phyloP scores from a whole-genome alignment of 805 yeast species.

The Sugiyamaella qingdaonensis region DNA sequence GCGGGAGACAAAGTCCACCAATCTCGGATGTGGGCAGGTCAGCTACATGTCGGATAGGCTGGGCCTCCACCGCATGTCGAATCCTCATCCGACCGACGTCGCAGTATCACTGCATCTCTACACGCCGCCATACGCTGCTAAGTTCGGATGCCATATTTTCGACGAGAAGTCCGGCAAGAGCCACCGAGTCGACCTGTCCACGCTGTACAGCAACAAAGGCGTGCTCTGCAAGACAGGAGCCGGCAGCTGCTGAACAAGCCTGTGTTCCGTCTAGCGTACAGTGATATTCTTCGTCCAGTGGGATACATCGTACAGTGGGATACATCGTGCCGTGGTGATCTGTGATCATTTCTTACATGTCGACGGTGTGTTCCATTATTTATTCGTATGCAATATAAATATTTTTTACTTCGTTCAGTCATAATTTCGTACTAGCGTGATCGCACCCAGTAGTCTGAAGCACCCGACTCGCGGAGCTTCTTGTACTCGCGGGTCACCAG shows the following conservation, averaged over 20 bases:
- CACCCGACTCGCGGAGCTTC: conserved; percentile 14
- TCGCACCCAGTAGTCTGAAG: conserved; percentile 18
- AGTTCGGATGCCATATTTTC: conserved; percentile 41
- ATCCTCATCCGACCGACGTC: conserved; percentile 39
- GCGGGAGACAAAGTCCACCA: conserved; percentile 28
- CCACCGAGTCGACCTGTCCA: conserved; percentile 55
- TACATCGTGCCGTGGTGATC: not conserved
- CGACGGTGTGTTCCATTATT: not conserved
- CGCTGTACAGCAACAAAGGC: conserved; percentile 62
- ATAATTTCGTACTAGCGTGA: not conserved
- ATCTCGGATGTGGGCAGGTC: conserved; percentile 39
- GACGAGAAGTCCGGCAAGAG: conserved; percentile 47
- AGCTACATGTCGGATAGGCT: conserved; percentile 62
- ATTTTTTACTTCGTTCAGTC: not conserved
- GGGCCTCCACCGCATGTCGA: conserved; percentile 62
- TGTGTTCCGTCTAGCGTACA: no score
- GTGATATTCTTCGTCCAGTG: no score
- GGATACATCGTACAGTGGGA: no score
- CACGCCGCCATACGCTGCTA: conserved; percentile 71
- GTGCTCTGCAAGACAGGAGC: conserved; percentile 13
- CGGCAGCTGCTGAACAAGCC: not conserved
- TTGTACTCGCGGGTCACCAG: conserved; percentile 18
- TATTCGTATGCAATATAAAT: conserved; percentile 1
- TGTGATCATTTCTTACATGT: not conserved
- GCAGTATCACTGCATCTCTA: conserved; percentile 67